Evolutionary conservation across 2,329 filamentous ascomycete genomes (phyloP).

Genomic region (Exophiala calicioides): DNA sequence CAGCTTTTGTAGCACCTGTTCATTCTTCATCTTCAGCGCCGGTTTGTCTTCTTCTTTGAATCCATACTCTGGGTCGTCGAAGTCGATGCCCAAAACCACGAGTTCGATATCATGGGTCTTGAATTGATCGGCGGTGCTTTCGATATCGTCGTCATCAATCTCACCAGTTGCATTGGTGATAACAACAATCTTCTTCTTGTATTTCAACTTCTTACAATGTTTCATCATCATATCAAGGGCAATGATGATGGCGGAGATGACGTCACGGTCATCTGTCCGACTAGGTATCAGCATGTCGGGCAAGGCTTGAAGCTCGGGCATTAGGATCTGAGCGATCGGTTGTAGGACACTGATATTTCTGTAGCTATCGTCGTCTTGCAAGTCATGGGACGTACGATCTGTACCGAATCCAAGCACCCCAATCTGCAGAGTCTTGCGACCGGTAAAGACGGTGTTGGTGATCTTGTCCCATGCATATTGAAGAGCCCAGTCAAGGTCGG

Average conservation of each 20-base stretch:
- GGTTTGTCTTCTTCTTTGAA: slow-evolving; percentile 90
- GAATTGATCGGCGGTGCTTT: slow-evolving; percentile 37
- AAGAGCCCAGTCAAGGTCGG: slow-evolving; percentile 86
- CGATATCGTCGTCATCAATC: slow-evolving; percentile 72
- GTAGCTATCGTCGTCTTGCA: slow-evolving; percentile 70
- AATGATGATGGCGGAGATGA: slow-evolving; percentile 80
- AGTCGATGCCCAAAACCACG: slow-evolving; percentile 84
- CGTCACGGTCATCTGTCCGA: slow-evolving; percentile 70
- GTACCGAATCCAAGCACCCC: slow-evolving; percentile 85
- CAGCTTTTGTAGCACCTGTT: slow-evolving; percentile 65
- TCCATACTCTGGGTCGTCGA: slow-evolving; percentile 86
- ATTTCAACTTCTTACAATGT: slow-evolving; percentile 80
- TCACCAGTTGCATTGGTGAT: slow-evolving; percentile 76
- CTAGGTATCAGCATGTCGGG: slow-evolving; percentile 67
- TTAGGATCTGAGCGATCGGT: slow-evolving; percentile 62
- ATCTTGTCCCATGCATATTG: slow-evolving; percentile 95
- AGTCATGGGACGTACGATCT: slow-evolving; percentile 69
- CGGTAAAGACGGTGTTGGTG: slow-evolving; percentile 69
- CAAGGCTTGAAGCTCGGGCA: slow-evolving; percentile 69
- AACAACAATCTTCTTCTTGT: slow-evolving; percentile 75
- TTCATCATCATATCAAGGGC: slow-evolving; percentile 82
- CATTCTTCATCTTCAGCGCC: slow-evolving; percentile 70
- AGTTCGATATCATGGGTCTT: slow-evolving; percentile 78
- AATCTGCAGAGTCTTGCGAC: slow-evolving; percentile 70
- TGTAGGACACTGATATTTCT: slow-evolving; percentile 75